Base-by-base conservation (phyloP, 306 rosid species). In the Urtica urens region DNA sequence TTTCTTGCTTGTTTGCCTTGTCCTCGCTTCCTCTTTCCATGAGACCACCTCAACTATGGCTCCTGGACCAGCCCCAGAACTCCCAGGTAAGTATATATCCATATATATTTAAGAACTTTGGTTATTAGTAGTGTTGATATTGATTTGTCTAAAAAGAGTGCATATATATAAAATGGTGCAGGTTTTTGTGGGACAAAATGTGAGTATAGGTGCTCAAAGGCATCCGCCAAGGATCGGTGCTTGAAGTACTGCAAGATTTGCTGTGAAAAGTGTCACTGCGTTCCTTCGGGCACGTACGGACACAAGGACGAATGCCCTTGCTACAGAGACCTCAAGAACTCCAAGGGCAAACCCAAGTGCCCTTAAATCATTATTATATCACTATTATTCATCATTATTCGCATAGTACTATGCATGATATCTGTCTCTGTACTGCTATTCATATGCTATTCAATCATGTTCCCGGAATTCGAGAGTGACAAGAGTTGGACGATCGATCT, bases 221-320 rank as follows among this genome's bases (percentile, higher is more conserved):
- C 97, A 0, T 87, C 82, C 46, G 6, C 57, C 21, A 25, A 67
- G 58, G 74, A 78, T n/a, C 34, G 93, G 48, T 90, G 99, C 62
- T 35, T 85, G 64, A 81, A 46, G 66, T 84, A 56, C 62, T 90
- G 97, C 1, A 85, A 93, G 19, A 79, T 90, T 10, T 90, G 97
- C 65, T 90, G 99, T 15, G 70, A 61, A 13, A 78, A 68, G 58
- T 90, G 97, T 55, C 26, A 75, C 0, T 84, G 97, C 23, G 95
- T 84, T 55, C 97, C 97, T 1, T 84, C 95, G 34, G 95, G 95
- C 53, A 84, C 95, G 53, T 77, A 62, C 12, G 95, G 95, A 9
- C 75, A 90, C 74, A 85, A 90, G 72, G 37, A 81, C 53, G 87
- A 90, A 70, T 84, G 95, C 72, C 85, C 95, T 75, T 90, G 95